Evolutionary conservation across 345 rosid genomes (phyloP).

Genomic region (Trapa bicornis): DNA sequence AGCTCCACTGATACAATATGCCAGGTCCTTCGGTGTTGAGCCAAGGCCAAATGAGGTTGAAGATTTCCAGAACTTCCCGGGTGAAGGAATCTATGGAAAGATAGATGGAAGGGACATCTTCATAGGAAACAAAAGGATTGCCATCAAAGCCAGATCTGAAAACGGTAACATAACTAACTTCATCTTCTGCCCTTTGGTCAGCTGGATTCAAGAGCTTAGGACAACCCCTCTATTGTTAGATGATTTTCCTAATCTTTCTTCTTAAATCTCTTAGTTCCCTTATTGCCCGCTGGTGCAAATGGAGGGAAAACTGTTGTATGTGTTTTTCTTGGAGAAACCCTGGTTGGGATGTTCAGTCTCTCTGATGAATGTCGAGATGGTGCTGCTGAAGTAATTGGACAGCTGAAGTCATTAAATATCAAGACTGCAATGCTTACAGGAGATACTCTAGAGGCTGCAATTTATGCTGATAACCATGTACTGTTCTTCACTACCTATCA

Average conservation of each 20-base stretch:
- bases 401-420: constrained; percentile 46
- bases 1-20: constrained; percentile 55
- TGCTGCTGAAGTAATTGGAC: constrained; percentile 45
- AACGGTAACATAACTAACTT: constrained; percentile 25
- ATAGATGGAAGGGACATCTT: constrained; percentile 53
- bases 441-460: constrained; percentile 58
- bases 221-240: neutral
- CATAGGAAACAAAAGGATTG: constrained; percentile 67
- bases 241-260: neutral
- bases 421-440: constrained; percentile 81
- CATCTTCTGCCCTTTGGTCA: neutral
- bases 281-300: constrained; percentile 13
- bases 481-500: neutral
- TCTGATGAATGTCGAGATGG: constrained; percentile 76
- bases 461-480: constrained; percentile 71
- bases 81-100: constrained; percentile 75
- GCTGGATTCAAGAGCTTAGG: neutral
- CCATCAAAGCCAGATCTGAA: constrained; percentile 45
- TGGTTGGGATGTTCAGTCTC: constrained; percentile 45
- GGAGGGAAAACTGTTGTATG: constrained; percentile 55
- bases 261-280: constrained; percentile 22
- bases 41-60: constrained; percentile 59
- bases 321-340: constrained; percentile 32
- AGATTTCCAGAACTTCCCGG: constrained; percentile 65
- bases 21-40: constrained; percentile 38